Conservation (phyloP, 805 yeast genomes). For the Millerozyma miso region DNA sequence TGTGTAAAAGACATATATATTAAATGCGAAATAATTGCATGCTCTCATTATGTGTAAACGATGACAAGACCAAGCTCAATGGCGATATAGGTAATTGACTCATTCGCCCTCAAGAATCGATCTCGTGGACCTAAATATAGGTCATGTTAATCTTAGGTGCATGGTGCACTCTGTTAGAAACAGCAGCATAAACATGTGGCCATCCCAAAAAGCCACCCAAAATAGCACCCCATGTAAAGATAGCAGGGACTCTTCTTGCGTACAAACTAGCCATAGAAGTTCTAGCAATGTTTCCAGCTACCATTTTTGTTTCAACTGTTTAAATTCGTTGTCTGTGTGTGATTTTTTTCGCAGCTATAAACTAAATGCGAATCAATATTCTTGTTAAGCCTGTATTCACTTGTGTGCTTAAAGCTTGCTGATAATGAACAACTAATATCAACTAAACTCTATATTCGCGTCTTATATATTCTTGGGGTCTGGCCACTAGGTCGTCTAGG, state of each 20-base stretch:
- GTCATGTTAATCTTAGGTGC: slow-evolving; percentile 26
- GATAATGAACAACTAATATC: neutral
- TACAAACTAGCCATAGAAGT: slow-evolving; percentile 19
- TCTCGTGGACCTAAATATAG: neutral
- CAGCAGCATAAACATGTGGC: slow-evolving; percentile 29
- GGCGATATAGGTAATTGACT: no score
- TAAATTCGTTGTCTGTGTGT: neutral
- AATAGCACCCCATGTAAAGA: slow-evolving; percentile 29
- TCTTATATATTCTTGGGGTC: neutral
- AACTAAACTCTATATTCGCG: neutral
- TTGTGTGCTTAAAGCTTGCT: neutral
- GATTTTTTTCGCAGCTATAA: neutral
- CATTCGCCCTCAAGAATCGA: no score
- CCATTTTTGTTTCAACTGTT: neutral
- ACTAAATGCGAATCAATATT: neutral
- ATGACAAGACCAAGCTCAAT: no score
- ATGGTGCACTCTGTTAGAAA: slow-evolving; percentile 19
- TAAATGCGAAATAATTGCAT: neutral
- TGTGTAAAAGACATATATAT: no score
- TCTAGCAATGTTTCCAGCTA: slow-evolving; percentile 2
- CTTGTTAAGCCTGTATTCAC: no score
- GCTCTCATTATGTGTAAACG: neutral
- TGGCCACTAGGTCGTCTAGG: neutral
- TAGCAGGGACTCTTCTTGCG: slow-evolving; percentile 26
- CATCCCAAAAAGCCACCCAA: slow-evolving; percentile 28